A percentile compares a stretch with the other conserved stretches of the same genome.
These are phyloP conservation scores for Diplodia sapinea DNA, from an alignment of 2,329 filamentous ascomycete genomes.

Conservation along the genomic window DNA sequence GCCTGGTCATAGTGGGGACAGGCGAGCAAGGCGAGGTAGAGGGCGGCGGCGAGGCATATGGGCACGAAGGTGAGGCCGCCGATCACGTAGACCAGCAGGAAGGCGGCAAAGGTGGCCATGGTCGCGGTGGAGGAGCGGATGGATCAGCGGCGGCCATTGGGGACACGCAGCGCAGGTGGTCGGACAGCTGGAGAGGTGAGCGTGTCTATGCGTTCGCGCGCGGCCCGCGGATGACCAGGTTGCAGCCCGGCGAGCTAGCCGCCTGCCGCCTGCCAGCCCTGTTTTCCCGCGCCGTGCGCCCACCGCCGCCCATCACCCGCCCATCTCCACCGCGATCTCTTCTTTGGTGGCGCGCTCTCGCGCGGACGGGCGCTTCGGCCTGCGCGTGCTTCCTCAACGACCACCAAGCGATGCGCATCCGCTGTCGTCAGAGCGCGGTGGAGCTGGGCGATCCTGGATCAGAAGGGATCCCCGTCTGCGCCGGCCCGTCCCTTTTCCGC, in stretches of 20 bases:
- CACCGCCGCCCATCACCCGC: too few species aligned
- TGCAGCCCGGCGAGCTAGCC: background rate
- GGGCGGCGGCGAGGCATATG: slow-evolving; percentile 65
- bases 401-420: too few species aligned
- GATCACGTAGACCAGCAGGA: slow-evolving; percentile 79
- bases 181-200: slow-evolving; percentile 4
- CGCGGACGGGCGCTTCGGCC: too few species aligned
- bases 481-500: slow-evolving; percentile 12
- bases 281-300: too few species aligned
- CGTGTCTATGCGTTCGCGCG: background rate
- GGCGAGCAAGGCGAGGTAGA: slow-evolving; percentile 72
- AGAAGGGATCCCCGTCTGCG: background rate
- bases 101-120: slow-evolving; percentile 53
- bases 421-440: background rate
- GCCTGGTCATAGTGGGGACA: slow-evolving; percentile 63
- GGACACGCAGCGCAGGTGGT: slow-evolving; percentile 21
- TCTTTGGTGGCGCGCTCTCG: too few species aligned
- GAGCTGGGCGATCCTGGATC: background rate
- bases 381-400: too few species aligned
- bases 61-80: slow-evolving; percentile 90
- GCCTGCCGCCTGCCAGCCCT: background rate
- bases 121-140: slow-evolving; percentile 15
- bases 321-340: background rate
- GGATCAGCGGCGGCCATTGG: slow-evolving; percentile 26
- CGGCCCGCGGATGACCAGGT: background rate